phyloP scores from a whole-genome alignment of 2,329 filamentous ascomycete genomes.

The Corinectria fuckeliana region DNA sequence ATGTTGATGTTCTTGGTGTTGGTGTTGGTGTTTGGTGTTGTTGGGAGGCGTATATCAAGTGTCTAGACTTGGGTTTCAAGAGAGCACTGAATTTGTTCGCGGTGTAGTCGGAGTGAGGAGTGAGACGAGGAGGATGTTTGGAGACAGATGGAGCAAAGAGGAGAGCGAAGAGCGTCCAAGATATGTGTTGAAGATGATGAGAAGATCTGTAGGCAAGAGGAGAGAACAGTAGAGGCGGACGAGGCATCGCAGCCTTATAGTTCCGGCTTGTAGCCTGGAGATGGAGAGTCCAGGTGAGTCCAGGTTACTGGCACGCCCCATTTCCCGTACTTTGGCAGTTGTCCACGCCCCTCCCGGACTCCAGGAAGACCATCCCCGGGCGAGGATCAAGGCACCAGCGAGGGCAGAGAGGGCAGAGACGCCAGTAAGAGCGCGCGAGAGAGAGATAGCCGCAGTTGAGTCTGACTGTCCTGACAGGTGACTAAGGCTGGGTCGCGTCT shows the following conservation, averaged over 20 bases:
- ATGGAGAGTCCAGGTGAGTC: slow-evolving; percentile 22
- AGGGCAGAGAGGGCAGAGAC: slow-evolving; percentile 39
- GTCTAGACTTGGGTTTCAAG: slow-evolving; percentile 5
- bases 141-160: slow-evolving; percentile 31
- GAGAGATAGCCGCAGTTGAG: slow-evolving; percentile 38
- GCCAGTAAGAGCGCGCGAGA: slow-evolving; percentile 36
- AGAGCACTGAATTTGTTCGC: background rate
- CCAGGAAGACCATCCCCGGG: slow-evolving; percentile 23
- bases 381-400: slow-evolving; percentile 40
- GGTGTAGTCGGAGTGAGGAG: slow-evolving; percentile 8
- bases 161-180: slow-evolving; percentile 22
- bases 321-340: slow-evolving; percentile 19
- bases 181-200: slow-evolving; percentile 24
- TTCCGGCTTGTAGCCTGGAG: slow-evolving; percentile 42
- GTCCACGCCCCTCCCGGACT: slow-evolving; percentile 13
- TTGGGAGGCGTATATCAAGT: background rate
- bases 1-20: background rate
- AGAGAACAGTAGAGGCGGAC: slow-evolving; percentile 39
- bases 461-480: slow-evolving; percentile 44
- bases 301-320: slow-evolving; percentile 31
- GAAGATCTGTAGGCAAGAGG: slow-evolving; percentile 34
- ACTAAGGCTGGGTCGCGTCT: slow-evolving; percentile 38
- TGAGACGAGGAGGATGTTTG: slow-evolving; percentile 21
- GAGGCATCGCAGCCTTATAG: slow-evolving; percentile 65
- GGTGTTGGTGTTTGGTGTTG: slow-evolving; percentile 7